phyloP scores from a whole-genome alignment of 2,329 filamentous ascomycete genomes.

The Dendrostoma leiphaemia region DNA sequence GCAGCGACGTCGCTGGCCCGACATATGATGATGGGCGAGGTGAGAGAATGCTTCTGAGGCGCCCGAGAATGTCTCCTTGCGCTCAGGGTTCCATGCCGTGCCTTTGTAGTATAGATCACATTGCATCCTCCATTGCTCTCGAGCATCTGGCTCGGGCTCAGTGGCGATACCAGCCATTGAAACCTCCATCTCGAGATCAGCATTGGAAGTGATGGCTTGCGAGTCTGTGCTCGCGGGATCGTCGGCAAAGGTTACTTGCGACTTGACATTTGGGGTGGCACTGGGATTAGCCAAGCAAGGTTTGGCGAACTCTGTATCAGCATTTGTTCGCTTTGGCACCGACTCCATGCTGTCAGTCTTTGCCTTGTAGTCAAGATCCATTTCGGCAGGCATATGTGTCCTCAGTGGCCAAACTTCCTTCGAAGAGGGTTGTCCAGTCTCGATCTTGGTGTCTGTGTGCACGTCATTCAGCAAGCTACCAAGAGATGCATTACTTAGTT shows the following conservation, averaged over 20 bases:
- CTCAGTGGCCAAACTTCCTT: neutral
- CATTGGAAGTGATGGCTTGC: neutral
- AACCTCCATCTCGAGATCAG: too few relatives aligned
- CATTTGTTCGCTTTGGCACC: too few relatives aligned
- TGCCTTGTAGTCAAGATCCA: neutral
- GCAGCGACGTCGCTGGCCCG: neutral
- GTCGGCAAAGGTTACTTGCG: neutral
- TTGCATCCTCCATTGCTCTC: neutral
- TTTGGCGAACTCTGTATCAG: neutral
- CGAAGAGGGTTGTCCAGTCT: neutral
- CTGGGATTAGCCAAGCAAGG: neutral
- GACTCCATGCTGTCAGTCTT: neutral
- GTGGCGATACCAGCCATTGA: too few relatives aligned
- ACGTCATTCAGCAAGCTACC: neutral
- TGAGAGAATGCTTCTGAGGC: conserved; percentile 6
- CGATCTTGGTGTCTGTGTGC: neutral
- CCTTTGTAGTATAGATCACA: conserved; percentile 12
- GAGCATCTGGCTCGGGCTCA: neutral
- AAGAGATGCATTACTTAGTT: neutral
- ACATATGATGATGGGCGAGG: conserved; percentile 6
- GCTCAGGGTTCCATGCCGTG: conserved; percentile 2
- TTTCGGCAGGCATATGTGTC: neutral
- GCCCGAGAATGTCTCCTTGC: conserved; percentile 6
- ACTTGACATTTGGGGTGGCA: neutral
- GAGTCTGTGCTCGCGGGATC: neutral